Conservation (phyloP, 345 rosid species). For the Nephelium lappaceum region DNA sequence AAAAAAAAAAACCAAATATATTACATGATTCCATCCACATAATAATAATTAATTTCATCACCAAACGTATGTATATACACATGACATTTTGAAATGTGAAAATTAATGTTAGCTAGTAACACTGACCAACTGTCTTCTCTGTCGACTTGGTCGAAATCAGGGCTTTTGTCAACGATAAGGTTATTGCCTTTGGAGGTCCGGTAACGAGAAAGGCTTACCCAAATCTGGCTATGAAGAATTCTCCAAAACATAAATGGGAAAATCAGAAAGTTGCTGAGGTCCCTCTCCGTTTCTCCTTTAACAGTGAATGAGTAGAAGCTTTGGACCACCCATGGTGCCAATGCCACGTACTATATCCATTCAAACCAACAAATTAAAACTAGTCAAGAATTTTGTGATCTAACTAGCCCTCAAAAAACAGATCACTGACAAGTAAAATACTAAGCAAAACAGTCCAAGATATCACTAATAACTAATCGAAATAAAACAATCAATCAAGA, state of each 20-base stretch:
- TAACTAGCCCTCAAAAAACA: too few relatives aligned
- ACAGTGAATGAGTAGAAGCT: constrained; percentile 34
- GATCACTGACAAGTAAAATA: too few relatives aligned
- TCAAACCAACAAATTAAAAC: not conserved
- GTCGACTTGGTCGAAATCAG: constrained; percentile 69
- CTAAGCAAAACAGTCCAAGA: too few relatives aligned
- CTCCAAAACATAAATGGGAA: constrained; percentile 35
- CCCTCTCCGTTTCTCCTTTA: constrained; percentile 30
- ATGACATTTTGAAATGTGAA: not conserved
- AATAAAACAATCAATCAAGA: too few relatives aligned
- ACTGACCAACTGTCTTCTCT: constrained; percentile 54
- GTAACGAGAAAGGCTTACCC: constrained; percentile 53
- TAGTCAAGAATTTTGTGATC: not conserved
- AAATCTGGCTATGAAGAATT: constrained; percentile 52
- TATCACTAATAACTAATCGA: too few relatives aligned
- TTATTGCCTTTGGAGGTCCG: constrained; percentile 51
- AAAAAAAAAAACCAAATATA: not conserved
- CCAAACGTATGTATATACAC: not conserved
- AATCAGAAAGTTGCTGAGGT: constrained; percentile 26
- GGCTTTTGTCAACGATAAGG: constrained; percentile 50
- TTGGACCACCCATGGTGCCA: constrained; percentile 55
- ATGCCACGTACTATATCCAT: constrained; percentile 35
- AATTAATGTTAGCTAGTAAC: not conserved
- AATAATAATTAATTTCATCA: not conserved
- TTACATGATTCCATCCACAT: too few relatives aligned